Evolutionary conservation across 1,284 basidiomycete genomes (phyloP).

Genomic region (Ustilago cynodontis): DNA sequence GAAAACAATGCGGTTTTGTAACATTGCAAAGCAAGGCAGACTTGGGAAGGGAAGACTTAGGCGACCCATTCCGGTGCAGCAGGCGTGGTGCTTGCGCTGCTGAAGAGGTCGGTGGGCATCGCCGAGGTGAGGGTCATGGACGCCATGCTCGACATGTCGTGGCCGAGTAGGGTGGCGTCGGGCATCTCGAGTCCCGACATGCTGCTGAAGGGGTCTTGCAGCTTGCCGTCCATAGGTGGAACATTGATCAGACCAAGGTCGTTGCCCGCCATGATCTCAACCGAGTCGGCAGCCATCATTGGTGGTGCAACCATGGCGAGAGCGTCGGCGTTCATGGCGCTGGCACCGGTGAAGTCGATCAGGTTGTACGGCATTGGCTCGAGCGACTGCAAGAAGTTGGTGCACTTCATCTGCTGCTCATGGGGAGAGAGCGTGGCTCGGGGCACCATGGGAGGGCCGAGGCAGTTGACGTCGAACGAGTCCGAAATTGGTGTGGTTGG

Average conservation of each 20-base stretch:
- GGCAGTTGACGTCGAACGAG: constrained; percentile 49
- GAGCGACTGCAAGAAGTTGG: constrained; percentile 52
- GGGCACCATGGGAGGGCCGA: constrained; percentile 49
- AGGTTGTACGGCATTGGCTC: constrained; percentile 47
- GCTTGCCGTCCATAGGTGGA: constrained; percentile 38
- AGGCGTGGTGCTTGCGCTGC: constrained; percentile 33
- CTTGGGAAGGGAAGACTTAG: constrained; percentile 5
- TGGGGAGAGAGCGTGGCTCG: constrained; percentile 40
- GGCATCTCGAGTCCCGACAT: constrained; percentile 34
- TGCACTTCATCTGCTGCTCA: constrained; percentile 54
- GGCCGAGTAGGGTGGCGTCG: constrained; percentile 33
- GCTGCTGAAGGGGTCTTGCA: constrained; percentile 39
- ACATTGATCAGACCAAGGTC: constrained; percentile 52
- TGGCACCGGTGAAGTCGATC: constrained; percentile 39
- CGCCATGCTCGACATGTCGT: constrained; percentile 33
- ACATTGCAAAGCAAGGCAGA: constrained; percentile 17
- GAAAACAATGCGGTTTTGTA: constrained; percentile 25
- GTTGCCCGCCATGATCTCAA: constrained; percentile 49
- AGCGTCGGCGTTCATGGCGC: constrained; percentile 15
- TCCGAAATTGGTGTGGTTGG: constrained; percentile 52
- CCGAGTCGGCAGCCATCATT: constrained; percentile 35
- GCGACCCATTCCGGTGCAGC: constrained; percentile 38
- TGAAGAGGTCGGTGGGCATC: constrained; percentile 43
- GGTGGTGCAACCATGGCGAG: constrained; percentile 27
- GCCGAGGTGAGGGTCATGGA: constrained; percentile 41